Evolutionary conservation across 768 basidiomycete species (phyloP).

Genomic region (Phallus indusiatus): DNA sequence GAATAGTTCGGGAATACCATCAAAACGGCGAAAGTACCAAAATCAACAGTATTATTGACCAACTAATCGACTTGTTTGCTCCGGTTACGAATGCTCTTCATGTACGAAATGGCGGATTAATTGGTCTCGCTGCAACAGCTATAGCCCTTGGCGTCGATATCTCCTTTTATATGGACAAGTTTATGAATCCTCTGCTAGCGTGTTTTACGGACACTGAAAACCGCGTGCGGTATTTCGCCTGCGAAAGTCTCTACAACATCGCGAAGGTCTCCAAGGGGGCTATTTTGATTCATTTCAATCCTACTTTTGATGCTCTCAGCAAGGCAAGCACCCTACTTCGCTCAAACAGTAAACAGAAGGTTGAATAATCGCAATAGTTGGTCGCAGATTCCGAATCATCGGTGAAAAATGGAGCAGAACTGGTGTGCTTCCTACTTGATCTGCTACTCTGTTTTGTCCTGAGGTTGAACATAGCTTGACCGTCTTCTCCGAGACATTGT

Average conservation of each 20-base stretch:
- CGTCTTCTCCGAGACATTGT: conserved; percentile 97
- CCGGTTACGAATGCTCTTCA: conserved; percentile 76
- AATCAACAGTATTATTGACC: conserved; percentile 84
- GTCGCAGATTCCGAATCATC: conserved; percentile 92
- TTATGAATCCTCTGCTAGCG: conserved; percentile 76
- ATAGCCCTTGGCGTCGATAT: conserved; percentile 93
- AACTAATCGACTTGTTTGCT: conserved; percentile 90
- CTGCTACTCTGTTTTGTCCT: too few relatives aligned
- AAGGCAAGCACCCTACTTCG: conserved; percentile 49
- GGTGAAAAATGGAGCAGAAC: conserved; percentile 96
- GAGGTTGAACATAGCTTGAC: too few relatives aligned
- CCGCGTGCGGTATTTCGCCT: conserved; percentile 93
- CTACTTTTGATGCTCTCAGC: conserved; percentile 94
- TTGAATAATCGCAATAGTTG: conserved; percentile 43
- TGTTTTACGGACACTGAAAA: conserved; percentile 95
- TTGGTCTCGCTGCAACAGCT: conserved; percentile 93
- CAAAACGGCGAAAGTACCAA: conserved; percentile 71
- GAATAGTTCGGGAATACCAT: conserved; percentile 71
- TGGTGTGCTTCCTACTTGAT: conserved; percentile 21
- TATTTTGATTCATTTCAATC: conserved; percentile 94
- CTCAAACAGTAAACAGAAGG: conserved; percentile 7
- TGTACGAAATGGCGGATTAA: conserved; percentile 88
- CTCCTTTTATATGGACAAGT: conserved; percentile 89
- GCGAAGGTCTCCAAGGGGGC: conserved; percentile 96
- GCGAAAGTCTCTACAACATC: conserved; percentile 97